Evolutionary conservation across 176 grass and related monocot species (phyloP).

Genomic region (Panicum miliaceum): DNA sequence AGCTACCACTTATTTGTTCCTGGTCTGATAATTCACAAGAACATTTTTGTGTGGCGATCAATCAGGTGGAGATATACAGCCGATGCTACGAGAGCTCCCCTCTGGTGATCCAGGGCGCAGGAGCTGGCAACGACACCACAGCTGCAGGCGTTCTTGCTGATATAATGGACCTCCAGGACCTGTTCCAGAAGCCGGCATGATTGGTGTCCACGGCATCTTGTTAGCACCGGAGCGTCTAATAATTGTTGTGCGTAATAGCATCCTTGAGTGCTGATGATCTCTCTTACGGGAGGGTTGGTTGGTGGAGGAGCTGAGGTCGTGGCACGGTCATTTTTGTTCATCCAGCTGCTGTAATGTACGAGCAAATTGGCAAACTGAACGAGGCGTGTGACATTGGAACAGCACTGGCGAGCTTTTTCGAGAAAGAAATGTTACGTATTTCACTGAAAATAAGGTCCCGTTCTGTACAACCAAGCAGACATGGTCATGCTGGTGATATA

Average conservation of each 20-base stretch:
- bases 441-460: background rate
- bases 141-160: constrained; percentile 91
- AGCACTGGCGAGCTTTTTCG: no score
- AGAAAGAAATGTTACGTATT: background rate
- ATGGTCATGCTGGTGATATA: no score
- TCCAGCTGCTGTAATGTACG: background rate
- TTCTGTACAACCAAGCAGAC: background rate
- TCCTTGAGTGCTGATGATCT: no score
- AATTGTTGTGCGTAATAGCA: background rate
- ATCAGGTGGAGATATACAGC: constrained; percentile 94
- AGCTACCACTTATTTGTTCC: background rate
- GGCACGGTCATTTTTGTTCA: background rate
- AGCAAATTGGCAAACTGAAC: background rate
- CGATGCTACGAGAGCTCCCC: constrained; percentile 85
- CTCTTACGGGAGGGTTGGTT: background rate
- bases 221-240: background rate
- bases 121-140: constrained; percentile 89
- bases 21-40: background rate
- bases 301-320: background rate
- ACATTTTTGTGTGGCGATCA: constrained; percentile 1
- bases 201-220: background rate
- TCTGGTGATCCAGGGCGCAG: constrained; percentile 92
- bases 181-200: constrained; percentile 52
- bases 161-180: constrained; percentile 81
- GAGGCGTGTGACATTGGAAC: background rate